Base-by-base conservation (phyloP, 2,329 filamentous ascomycete genomes). In the Penicillium sp. region DNA sequence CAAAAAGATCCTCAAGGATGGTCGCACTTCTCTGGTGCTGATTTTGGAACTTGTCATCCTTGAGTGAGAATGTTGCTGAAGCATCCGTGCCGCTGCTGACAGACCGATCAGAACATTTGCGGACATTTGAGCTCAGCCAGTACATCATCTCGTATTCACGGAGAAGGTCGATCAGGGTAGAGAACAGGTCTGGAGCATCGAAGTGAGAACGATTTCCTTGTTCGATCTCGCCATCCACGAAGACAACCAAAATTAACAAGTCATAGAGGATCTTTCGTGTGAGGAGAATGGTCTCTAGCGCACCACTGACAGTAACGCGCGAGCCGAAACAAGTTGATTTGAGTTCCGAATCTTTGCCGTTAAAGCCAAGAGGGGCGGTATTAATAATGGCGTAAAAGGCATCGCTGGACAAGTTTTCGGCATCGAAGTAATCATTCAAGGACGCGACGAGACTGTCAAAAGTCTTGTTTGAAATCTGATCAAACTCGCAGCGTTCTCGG, bases 201-300 rank as follows among this genome's bases (percentile, higher is more conserved):
- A 94, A 86, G 26, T 86, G 82, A 8, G 89, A 65, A 15, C 88
- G 83, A 38, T 90, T 85, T 39, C 87, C 85, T 59, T 85, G 83
- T 52, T 92, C 88, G 48, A 89, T 82, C 66, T 94, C 90, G 36
- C 86, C 86, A 68, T 94, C 88, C 80, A 97, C 87, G 70, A 96
- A 91, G 9, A 94, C 81, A 15, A 95, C 79, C 6, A 99, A 80
- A 2, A 94, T 81, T 2, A 97, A 76, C 52, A 97, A 83, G 65
- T 93, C 90, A 57, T 95, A 85, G 46, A 95, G 84, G 8, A 94
- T 78, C 54, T 84, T 84, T 74, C 85, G 86, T 54, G 88, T 87
- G 29, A 89, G 74, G 46, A 87, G 81, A 6, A 94, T 81, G 12
- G 83, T 87, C 66, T 97, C 91, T 65, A 93, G 88, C 0, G 89